Evolutionary conservation across 1,284 basidiomycete genomes (phyloP), one percentile per base, ranked within the genome.

Genomic region (Caloboletus firmus): DNA sequence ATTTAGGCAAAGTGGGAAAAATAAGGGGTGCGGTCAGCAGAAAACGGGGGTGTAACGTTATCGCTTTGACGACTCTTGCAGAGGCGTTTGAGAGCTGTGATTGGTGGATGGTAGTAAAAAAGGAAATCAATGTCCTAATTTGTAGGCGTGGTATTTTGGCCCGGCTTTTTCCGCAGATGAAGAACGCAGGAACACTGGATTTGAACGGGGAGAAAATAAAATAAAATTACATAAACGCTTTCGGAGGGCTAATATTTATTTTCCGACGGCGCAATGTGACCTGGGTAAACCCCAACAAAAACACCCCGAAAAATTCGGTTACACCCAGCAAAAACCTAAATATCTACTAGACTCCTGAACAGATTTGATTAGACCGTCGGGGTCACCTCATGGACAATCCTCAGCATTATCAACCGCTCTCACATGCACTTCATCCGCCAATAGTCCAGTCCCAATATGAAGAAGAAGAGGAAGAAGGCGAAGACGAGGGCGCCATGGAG

Each of bases 401-500:
- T 53, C 87, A 89, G 68, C 83, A 87, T 65, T 89, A 89, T 73
- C 86, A 88, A 60, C 84, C 87, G 41, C 78, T 90, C 63, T 90
- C 87, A 56, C 84, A 88, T 74, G 88, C 87, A 46, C 76, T 90
- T 46, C 75, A 87, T 67, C 85, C 83, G 2, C 82, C 81, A 51
- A 72, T 73, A 52, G 58, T 65, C 45, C 74, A 72, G 55, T 62
- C 66, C 30, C 76, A 72, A 59, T 72, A 64, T 63, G 63, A 66
- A 45, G 62, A 66, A 42, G 61, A 64, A 18, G 64, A 66, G 40
- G 79, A 78, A 30, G 78, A 85, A 50, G 82, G 84, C 50, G 82
- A 85, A 42, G 85, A 89, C 49, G 85, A 85, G 60, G 84, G 81
- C n/a, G 70, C 79, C 43, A 82, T 84, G 1, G 86, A 87, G 67